Base-by-base conservation (phyloP, 805 yeast species). In the Metschnikowia lachancei region DNA sequence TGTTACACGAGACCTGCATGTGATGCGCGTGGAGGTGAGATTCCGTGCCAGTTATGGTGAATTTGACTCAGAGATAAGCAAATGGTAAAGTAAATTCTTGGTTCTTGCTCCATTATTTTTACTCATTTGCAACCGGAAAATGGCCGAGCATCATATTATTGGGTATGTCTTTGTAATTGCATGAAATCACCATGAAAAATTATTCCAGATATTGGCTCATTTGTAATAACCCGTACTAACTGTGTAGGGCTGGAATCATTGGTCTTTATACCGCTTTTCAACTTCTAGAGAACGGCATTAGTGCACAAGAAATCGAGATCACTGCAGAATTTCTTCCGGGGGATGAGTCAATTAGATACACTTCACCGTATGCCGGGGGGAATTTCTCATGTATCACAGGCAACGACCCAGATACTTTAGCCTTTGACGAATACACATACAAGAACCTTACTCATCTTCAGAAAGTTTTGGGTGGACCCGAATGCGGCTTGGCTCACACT, bases 221-320 rank as follows among this genome's bases (percentile, higher is more conserved):
- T 4, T 20, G 12, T 22, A 10, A 16, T 36, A 14, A 19, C 17
- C 19, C 38, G 19, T 30, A 41, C 55, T 52, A 47, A 54, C 51
- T 19, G 8, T 3, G 4, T 30, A 52, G 58, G 8, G 53, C 55
- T 20, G 58, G 58, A 11, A 45, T 54, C 31, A 52, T 54, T 24
- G 97, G 96, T 1, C 89, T 94, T 60, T 94, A 92, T 64, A 85
- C 97, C 1, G 90, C 90, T 0, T 78, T 84, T 52, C 82, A 86
- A 39, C 67, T 91, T 13, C 51, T 80, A 29, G 70, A 73, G 20
- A 64, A 70, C 12, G 69, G 71, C 2, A 65, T 74, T 9, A 46
- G 59, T 0, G 70, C 76, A 1, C 45, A 59, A 1, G 64, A 76
- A 5, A 76, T 87, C 50, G 71, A 78, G 3, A 75, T 87, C 2